A percentile compares a stretch with the other conserved stretches of the same genome.
Conservation (phyloP, 2,329 filamentous ascomycete species). For the Colletotrichum spinosum region DNA sequence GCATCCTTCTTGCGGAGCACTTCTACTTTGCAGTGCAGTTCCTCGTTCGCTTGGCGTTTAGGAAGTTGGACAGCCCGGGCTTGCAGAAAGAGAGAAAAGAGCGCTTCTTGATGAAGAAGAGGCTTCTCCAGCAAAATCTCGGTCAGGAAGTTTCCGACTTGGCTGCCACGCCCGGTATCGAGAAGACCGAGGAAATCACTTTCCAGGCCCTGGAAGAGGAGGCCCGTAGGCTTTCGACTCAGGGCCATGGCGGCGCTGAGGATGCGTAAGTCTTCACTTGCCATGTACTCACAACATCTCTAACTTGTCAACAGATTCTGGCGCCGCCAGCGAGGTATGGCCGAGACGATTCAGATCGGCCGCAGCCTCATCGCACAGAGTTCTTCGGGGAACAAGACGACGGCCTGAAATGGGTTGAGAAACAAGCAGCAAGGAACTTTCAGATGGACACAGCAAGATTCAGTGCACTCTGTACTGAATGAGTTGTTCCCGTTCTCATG, state of each 20-base stretch:
- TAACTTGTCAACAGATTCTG: constrained; percentile 62
- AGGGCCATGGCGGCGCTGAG: constrained; percentile 62
- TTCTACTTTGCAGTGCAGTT: constrained; percentile 84
- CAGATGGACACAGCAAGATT: background rate
- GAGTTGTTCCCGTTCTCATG: constrained; percentile 1
- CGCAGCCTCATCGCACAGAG: constrained; percentile 60
- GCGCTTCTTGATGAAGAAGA: constrained; percentile 83
- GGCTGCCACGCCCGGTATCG: constrained; percentile 58
- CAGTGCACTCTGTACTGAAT: constrained; percentile 14
- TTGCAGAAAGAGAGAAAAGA: constrained; percentile 87
- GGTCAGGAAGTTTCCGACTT: constrained; percentile 66
- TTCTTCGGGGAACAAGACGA: constrained; percentile 31
- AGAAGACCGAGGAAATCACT: constrained; percentile 72
- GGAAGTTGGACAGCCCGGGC: constrained; percentile 86
- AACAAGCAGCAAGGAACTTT: background rate
- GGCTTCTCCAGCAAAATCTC: constrained; percentile 79
- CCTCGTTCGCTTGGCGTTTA: constrained; percentile 77
- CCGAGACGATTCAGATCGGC: constrained; percentile 69
- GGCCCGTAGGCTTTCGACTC: constrained; percentile 62
- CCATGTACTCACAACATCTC: background rate
- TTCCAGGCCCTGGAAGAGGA: constrained; percentile 74
- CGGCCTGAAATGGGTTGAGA: constrained; percentile 3
- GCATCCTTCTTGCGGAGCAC: constrained; percentile 89
- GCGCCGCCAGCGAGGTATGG: constrained; percentile 68
- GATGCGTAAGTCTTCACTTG: constrained; percentile 56